Evolutionary conservation across 1,284 basidiomycete species (phyloP).

Genomic region (Coriolopsis trogii): DNA sequence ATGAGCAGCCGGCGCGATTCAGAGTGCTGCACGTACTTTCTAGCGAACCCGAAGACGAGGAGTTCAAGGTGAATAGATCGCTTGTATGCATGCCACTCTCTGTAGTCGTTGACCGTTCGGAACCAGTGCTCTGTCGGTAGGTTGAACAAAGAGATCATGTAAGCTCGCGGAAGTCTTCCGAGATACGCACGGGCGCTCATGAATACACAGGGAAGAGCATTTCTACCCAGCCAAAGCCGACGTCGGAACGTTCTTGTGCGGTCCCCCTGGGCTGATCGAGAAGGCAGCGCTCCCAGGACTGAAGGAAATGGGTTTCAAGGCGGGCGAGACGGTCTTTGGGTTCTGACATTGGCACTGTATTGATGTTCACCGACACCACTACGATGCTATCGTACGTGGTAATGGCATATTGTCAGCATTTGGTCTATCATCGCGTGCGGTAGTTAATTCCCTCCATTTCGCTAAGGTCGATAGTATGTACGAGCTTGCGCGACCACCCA

Average conservation of each 20-base stretch:
- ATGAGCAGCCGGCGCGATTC: constrained; percentile 21
- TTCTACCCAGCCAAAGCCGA: constrained; percentile 19
- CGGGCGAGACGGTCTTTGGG: constrained; percentile 24
- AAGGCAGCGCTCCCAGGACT: constrained; percentile 23
- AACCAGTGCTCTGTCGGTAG: constrained; percentile 19
- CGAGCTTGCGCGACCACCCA: neutral
- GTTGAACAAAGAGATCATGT: constrained; percentile 23
- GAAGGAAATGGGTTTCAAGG: constrained; percentile 27
- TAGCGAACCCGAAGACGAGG: constrained; percentile 12
- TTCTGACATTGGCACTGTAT: constrained; percentile 16
- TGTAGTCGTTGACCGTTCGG: neutral
- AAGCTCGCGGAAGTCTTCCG: neutral
- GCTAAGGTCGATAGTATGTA: neutral
- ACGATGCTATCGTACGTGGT: no score
- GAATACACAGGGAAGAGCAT: constrained; percentile 20
- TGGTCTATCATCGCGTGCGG: neutral
- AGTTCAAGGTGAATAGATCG: constrained; percentile 11
- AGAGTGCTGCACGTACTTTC: constrained; percentile 29
- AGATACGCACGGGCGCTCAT: neutral
- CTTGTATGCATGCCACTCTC: neutral
- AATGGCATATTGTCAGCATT: no score
- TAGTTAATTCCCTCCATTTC: neutral
- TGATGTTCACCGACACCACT: no score
- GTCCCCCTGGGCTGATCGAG: constrained; percentile 25
- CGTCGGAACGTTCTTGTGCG: constrained; percentile 24